Evolutionary conservation across 2,329 filamentous ascomycete genomes (phyloP).

Genomic region (Colletotrichum coccodes): DNA sequence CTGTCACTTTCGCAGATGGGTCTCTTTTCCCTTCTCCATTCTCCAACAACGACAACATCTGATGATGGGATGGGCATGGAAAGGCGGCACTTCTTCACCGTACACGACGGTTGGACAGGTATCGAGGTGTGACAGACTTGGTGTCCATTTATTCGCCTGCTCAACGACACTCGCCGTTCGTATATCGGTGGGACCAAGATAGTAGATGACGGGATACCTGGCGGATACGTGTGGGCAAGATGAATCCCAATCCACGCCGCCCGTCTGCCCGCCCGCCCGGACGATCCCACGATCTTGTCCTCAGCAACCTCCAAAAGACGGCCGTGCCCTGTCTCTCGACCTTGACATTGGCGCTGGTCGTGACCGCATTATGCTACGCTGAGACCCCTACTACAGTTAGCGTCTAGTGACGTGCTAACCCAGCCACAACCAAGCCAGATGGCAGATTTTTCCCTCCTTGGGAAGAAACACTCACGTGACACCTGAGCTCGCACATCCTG

Average conservation of each 20-base stretch:
- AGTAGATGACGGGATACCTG: background rate
- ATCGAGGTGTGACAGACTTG: background rate
- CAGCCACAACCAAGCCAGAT: slow-evolving; percentile 25
- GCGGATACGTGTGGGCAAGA: background rate
- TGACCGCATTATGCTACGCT: background rate
- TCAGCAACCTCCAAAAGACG: background rate
- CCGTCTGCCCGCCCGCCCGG: background rate
- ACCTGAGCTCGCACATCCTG: background rate
- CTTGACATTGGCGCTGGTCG: background rate
- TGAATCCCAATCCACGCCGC: background rate
- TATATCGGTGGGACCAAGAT: background rate
- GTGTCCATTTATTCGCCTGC: background rate
- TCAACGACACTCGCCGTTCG: background rate
- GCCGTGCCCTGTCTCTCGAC: no score
- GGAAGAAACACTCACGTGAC: background rate
- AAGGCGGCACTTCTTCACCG: slow-evolving; percentile 24
- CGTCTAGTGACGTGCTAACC: slow-evolving; percentile 13
- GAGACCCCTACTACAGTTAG: slow-evolving; percentile 20
- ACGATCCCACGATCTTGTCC: slow-evolving; percentile 2
- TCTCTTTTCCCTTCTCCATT: background rate
- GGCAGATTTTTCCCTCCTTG: slow-evolving; percentile 4
- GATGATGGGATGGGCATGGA: slow-evolving; percentile 1
- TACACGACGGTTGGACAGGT: background rate
- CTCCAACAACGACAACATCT: slow-evolving; percentile 13
- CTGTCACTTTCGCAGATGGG: slow-evolving; percentile 10